phyloP scores from a whole-genome alignment of 2,329 filamentous ascomycete genomes.

The Talaromyces albobiverticillius region DNA sequence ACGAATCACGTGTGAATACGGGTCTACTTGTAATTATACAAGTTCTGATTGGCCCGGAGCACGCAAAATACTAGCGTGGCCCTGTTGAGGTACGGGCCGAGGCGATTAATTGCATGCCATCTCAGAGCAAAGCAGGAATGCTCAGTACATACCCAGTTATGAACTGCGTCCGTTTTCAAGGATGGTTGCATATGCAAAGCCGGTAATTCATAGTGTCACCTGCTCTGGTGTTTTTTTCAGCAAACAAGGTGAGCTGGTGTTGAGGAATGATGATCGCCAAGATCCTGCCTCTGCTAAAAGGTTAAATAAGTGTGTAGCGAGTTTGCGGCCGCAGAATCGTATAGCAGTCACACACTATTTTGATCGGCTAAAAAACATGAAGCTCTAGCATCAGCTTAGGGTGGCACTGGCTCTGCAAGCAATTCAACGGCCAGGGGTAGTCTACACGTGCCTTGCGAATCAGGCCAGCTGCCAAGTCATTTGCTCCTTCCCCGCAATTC shows the following conservation, averaged over 20 bases:
- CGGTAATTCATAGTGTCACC: neutral
- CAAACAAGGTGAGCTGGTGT: neutral
- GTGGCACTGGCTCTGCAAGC: too few species aligned
- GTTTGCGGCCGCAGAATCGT: too few species aligned
- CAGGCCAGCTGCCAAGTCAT: neutral
- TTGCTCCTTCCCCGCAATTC: neutral
- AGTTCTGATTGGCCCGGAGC: neutral
- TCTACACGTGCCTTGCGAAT: too few species aligned
- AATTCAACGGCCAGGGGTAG: too few species aligned
- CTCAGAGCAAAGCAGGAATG: too few species aligned
- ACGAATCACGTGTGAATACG: neutral
- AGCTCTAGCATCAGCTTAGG: neutral
- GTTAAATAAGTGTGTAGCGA: conserved; percentile 5
- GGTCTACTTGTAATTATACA: neutral
- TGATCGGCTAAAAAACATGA: neutral
- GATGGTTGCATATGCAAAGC: conserved; percentile 3
- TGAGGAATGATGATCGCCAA: neutral
- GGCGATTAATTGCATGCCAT: too few species aligned
- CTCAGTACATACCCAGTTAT: too few species aligned
- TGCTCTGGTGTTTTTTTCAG: neutral
- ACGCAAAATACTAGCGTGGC: neutral
- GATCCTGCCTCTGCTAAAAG: neutral
- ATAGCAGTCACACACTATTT: too few species aligned
- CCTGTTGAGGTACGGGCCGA: neutral
- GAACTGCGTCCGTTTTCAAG: too few species aligned